Evolutionary conservation across 805 yeast species (phyloP), one percentile per base, ranked within the genome.

Genomic region (Candida yuanshanica): DNA sequence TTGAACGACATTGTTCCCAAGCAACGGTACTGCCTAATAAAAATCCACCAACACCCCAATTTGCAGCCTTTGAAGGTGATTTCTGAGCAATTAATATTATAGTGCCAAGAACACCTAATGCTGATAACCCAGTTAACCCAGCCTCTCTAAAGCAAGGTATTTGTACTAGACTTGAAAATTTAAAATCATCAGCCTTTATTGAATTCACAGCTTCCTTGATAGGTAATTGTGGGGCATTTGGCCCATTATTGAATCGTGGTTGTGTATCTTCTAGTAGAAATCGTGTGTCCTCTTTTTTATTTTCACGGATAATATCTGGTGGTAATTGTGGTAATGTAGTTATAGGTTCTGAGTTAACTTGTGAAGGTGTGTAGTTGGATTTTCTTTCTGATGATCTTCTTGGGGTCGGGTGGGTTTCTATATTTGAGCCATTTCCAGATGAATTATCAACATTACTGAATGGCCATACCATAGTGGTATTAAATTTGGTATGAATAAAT

Each of bases 1-100:
- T 71, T 37, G 78, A 69, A 44, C 95, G 71, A 60, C 98, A 90
- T 62, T 88, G 95, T 58, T 90, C 96, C 96, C 96, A 90, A 1
- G 95, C 86, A 21, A 85, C 79, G 0, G 85, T 71, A 35, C 86
- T 79, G 1, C 96, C 96, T 17, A 88, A 58, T 42, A 85, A 62
- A 48, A 88, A 76, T 4, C 93, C 95, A 29, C 84, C 83, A 38
- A 85, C 69, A 9, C 82, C 81, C 96, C 96, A 90, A 56, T 90
- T 86, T 13, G 77, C 68, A 1, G 95, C 80, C 46, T 73, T 73
- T 9, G 66, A 58, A 0, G 81, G 71, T 37, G 77, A 75, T 53
- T 81, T 81, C 53, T 80, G 87, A 39, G 80, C 77, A 25, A 82
- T 56, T 42, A 83, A 79, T 27, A 84, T 80, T 22, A 82, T 79